Evolutionary conservation across 306 rosid genomes (phyloP), one percentile per base, ranked within the genome.

Genomic region (Fragaria nilgerrensis): DNA sequence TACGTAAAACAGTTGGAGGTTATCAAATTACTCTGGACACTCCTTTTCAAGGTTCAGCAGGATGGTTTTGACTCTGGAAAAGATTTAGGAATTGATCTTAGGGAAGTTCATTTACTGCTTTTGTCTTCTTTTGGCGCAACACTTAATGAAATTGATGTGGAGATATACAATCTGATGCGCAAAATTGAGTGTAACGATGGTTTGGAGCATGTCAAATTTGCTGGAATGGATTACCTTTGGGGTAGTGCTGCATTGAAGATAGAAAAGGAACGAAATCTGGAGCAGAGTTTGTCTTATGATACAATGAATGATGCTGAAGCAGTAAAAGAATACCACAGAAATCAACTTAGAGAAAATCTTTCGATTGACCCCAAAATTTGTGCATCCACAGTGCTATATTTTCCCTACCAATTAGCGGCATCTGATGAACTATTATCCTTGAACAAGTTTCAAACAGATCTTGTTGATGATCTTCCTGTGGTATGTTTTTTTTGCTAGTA

Each of bases 341-440:
- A 86, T 85, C 93, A 77, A 68, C 83, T 85, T 72, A 82, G 91
- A 82, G 97, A 92, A 78, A 88, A 85, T 81, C 79, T 87, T 80
- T 88, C 86, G 0, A 74, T 94, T 84, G 93, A 90, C 81, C 93
- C 97, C 59, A 91, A 89, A 83, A 70, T 83, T 50, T 90, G 97
- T 72, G 87, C 78, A 34, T 90, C 93, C 61, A 94, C 98, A 1
- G 91, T 85, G 79, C 93, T 94, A 47, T 75, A 79, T 82, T 94
- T 89, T 83, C 93, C 97, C 69, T 87, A 83, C 78, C 89, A 90
- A 75, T 82, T 89, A 78, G 85, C 70, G 72, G 79, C 87, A 74
- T 58, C 77, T 74, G 84, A 83, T 55, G 89, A 86, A 50, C 84
- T 74, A 47, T 80, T 87, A 63, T 78, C 69, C 75, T 70, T 67